Evolutionary conservation across 352 stramenopile species (phyloP).

Genomic region (Hyaloperonospora brassicae): DNA sequence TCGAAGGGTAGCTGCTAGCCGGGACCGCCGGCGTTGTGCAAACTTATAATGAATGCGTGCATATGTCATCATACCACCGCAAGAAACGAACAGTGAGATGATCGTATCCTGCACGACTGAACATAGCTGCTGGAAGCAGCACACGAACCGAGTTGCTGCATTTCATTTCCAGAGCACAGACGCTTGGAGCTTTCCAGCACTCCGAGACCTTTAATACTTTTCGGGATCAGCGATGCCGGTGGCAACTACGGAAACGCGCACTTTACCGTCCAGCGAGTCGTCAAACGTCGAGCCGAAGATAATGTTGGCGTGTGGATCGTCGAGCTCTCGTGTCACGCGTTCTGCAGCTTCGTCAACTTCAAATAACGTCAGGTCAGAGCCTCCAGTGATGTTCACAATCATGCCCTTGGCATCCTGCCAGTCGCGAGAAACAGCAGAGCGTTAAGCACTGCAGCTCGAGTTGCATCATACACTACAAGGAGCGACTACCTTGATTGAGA

Average conservation of each 20-base stretch:
- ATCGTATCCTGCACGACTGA: too few relatives aligned
- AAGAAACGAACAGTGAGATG: too few relatives aligned
- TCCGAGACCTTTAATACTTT: slow-evolving; percentile 48
- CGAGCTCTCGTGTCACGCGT: slow-evolving; percentile 80
- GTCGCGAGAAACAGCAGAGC: not conserved
- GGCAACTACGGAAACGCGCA: slow-evolving; percentile 82
- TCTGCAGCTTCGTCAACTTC: slow-evolving; percentile 86
- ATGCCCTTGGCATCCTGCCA: slow-evolving; percentile 84
- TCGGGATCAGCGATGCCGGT: slow-evolving; percentile 79
- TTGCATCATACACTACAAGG: too few relatives aligned
- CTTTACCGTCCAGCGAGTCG: slow-evolving; percentile 66
- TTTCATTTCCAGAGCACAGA: slow-evolving; percentile 3
- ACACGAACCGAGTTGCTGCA: not conserved
- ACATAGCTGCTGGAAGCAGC: too few relatives aligned
- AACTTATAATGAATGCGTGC: too few relatives aligned
- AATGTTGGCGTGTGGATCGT: slow-evolving; percentile 83
- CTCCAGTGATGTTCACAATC: slow-evolving; percentile 93
- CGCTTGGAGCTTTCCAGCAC: slow-evolving; percentile 1
- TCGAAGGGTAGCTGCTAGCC: slow-evolving; percentile 18
- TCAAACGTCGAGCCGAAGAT: slow-evolving; percentile 86
- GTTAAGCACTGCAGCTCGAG: too few relatives aligned
- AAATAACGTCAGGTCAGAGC: slow-evolving; percentile 89
- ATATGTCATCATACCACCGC: too few relatives aligned
- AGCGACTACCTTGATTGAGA: slow-evolving; percentile 68
- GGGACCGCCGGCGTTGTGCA: not conserved